Evolutionary conservation across 2,329 filamentous ascomycete genomes (phyloP), one percentile per base, ranked within the genome.

Genomic region (Aureobasidium vineae): DNA sequence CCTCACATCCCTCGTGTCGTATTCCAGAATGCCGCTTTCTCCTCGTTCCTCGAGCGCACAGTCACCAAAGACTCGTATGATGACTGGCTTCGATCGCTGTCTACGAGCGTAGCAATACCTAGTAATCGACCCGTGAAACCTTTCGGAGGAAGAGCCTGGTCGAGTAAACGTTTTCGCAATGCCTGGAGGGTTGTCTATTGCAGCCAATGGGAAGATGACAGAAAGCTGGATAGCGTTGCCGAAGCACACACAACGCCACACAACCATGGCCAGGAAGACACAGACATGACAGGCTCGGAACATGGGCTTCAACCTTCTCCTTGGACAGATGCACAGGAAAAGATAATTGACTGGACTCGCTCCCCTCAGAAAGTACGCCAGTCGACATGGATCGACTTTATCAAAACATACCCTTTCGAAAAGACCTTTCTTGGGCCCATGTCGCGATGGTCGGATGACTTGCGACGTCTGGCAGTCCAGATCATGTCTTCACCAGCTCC

Each of bases 401-500:
- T 75, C 28, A 70, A 70, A n/a, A 69, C 66, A 28, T 70, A 72
- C 45, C 70, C 74, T 63, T 76, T 73, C 72, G 66, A 69, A 8
- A 66, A 69, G n/a, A 76, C 73, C 2, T 49, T 43, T 10, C 21
- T 76, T 8, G 75, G 75, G 0, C 69, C 71, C 2, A 75, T 76
- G 69, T 53, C 69, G 2, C 57, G 54, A 7, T 76, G 75, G 75
- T 65, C 70, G 16, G 47, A 69, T 7, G 54, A 68, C 1, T 66
- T 76, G 36, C 68, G 74, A 11, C 54, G 70, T 19, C 66, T 70
- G 31, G 68, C 73, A 2, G 45, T 73, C 10, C 60, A 68, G 8
- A 72, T 75, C 23, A 75, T 72, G 73, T 66, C 67, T 16, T 73
- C 75, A 56, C 73, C 73, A 3, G 66, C 72, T 26, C 73, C 74